Percentiles rank a stretch among this genome's conserved stretches.
Evolutionary conservation across 495 filamentous ascomycete species (phyloP).

Genomic region (Tuber indicum): DNA sequence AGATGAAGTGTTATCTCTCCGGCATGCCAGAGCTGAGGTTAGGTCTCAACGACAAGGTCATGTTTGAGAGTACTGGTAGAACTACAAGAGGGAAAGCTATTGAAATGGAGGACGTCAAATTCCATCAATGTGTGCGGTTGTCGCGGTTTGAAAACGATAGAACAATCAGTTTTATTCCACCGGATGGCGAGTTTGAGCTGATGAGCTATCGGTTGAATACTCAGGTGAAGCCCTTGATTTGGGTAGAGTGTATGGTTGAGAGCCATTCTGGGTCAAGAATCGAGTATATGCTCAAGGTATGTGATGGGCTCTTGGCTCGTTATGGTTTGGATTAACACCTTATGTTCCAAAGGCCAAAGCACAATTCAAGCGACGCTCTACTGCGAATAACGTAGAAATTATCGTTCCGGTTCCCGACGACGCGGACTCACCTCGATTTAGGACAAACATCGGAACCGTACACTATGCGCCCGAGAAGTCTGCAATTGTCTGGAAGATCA

Average conservation of each 20-base stretch:
- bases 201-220: conserved; percentile 99
- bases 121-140: conserved; percentile 96
- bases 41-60: conserved; percentile 97
- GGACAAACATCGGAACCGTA: conserved; percentile 95
- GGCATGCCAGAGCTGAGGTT: conserved; percentile 97
- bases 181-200: conserved; percentile 96
- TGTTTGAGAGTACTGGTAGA: conserved; percentile 97
- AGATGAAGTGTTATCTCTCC: conserved; percentile 99
- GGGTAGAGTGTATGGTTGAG: conserved; percentile 97
- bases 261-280: conserved; percentile 89
- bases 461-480: conserved; percentile 97
- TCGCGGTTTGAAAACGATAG: conserved; percentile 97
- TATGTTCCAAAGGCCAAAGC: conserved; percentile 61
- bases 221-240: conserved; percentile 95
- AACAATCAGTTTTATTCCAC: conserved; percentile 98
- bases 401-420: conserved; percentile 95
- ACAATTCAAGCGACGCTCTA: conserved; percentile 96
- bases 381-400: conserved; percentile 98
- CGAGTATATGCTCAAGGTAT: conserved; percentile 94
- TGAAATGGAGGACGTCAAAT: conserved; percentile 99
- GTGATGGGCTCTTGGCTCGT: conserved; percentile 5
- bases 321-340: conserved; percentile 1
- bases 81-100: conserved; percentile 94
- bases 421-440: conserved; percentile 91
- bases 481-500: conserved; percentile 99